Evolutionary conservation across 768 basidiomycete genomes (phyloP), one percentile per base, ranked within the genome.

Genomic region (Hygrocybe punicea): DNA sequence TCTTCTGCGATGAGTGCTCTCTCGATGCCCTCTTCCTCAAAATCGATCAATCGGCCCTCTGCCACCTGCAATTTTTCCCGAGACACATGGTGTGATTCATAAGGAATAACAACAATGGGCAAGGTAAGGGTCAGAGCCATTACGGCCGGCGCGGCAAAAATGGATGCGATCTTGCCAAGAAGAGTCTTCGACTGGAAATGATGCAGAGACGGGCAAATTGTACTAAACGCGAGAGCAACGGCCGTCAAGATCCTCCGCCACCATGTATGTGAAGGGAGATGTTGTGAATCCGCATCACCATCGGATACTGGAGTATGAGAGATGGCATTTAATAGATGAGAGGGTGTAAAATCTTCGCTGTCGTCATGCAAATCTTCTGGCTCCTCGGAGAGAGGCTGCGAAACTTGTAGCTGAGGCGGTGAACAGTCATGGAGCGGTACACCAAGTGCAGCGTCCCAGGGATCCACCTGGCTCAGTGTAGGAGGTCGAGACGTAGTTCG

Each of bases 71-170:
- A 52, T 65, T 81, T 82, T 63, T 84, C 82, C 11, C 65, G 68
- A 10, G 47, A 24, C 6, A 42, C 8, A 5, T 37, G 40, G 19
- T 45, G 19, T 14, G 16, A 21, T 2, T 75, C 64, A 62, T 84
- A 84, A 3, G 83, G 80, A 9, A 78, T 84, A 25, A 90, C 82
- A 16, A 95, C 92, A 11, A 99, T 95, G 4, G 94, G 94, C 9
- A 98, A 75, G 0, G 96, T 98, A 17, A 98, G 60, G 0, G 95
- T 98, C 49, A 99, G 74, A 3, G 79, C 76, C 69, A 97, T 75
- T 2, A 99, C 85, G 2, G 93, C 92, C 2, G 96, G 96, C 0
- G 88, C 84, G 3, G 93, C 92, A 55, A 97, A 80, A 23, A 96
- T 62, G 0, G 86, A 83, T 0, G 89, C 88, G 29, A 91, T 73